Percentiles rank a stretch among this genome's conserved stretches.
These are phyloP conservation scores for Paramicrosporidium saccamoebae DNA, from an alignment of 371 early-diverging fungal species.

Conservation along the genomic window DNA sequence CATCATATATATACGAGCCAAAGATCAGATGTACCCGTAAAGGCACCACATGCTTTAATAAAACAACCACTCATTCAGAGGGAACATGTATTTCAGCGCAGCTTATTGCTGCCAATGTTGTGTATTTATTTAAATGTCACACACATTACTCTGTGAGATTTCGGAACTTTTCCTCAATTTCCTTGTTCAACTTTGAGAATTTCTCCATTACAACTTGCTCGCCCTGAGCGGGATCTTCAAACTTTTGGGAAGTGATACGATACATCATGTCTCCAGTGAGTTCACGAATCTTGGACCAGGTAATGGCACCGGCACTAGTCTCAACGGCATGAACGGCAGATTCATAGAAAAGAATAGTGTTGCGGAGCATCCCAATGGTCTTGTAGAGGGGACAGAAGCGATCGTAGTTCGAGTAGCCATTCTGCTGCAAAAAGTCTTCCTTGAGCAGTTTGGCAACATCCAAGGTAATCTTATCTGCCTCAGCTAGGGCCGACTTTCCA, in stretches of 20 bases:
- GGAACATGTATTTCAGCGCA: too few species aligned
- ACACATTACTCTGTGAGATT: conserved; percentile 25
- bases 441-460: conserved; percentile 94
- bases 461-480: conserved; percentile 93
- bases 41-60: too few species aligned
- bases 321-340: conserved; percentile 77
- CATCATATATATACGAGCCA: too few species aligned
- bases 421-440: conserved; percentile 99
- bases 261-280: conserved; percentile 70
- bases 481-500: conserved; percentile 91
- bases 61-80: too few species aligned
- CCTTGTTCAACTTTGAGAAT: conserved; percentile 54
- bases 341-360: conserved; percentile 88
- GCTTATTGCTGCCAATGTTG: too few species aligned
- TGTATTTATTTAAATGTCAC: too few species aligned
- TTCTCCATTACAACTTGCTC: conserved; percentile 41
- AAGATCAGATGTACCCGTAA: too few species aligned
- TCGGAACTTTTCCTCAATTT: conserved; percentile 85
- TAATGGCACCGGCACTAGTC: conserved; percentile 45
- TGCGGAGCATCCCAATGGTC: conserved; percentile 92
- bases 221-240: conserved; percentile 90
- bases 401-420: conserved; percentile 97
- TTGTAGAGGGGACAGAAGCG: conserved; percentile 98
- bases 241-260: conserved; percentile 96
- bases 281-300: conserved; percentile 86